Base-by-base conservation (phyloP, 2,329 filamentous ascomycete species). In the Trichoderma koningiopsis region DNA sequence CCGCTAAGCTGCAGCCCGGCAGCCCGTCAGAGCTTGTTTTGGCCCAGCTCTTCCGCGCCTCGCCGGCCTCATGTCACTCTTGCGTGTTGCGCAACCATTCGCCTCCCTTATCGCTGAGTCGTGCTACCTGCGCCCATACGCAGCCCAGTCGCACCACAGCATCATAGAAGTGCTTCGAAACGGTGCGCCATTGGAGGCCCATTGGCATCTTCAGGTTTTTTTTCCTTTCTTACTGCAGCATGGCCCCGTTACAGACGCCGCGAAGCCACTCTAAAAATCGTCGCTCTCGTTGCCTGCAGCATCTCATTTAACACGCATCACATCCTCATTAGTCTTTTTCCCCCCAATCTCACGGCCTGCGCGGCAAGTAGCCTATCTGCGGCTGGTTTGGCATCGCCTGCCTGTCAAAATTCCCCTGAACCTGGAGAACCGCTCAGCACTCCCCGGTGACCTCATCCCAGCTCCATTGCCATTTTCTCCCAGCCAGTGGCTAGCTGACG, bases 51-150 rank as follows among this genome's bases (percentile, higher is more conserved):
- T 59, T 43, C 49, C 53, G 49, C 56, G 47, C 63, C 55, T 67
- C 55, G 29, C n/a, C 49, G 40, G 24, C 40, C 57, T 60, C 55
- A 68, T 68, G 56, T 68, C 65, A 60, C 40, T 60, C 31, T 68
- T 68, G 57, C 65, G 65, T 68, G 56, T 60, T 40, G 29, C 65
- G 65, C 65, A 33, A 68, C 65, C 29, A 68, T 68, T 68, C 65
- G 65, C 65, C 65, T 68, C 57, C 47, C 29, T 58, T 57, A 47
- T 57, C 53, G 33, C 37, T 49, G 53, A 55, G 49, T 64, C 61
- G 61, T 52, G 31, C 31, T 40, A 27, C 19, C 19, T 22, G n/a
- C 43, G 19, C 19, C 8, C 19, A 22, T 47, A 47, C n/a, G 19
- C 6, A 47, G 40, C 8, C 19, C 19, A 2, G 43, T 47, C 43